These are phyloP conservation scores for Candida caryicola DNA, from an alignment of 805 yeast genomes.

Conservation along the genomic window DNA sequence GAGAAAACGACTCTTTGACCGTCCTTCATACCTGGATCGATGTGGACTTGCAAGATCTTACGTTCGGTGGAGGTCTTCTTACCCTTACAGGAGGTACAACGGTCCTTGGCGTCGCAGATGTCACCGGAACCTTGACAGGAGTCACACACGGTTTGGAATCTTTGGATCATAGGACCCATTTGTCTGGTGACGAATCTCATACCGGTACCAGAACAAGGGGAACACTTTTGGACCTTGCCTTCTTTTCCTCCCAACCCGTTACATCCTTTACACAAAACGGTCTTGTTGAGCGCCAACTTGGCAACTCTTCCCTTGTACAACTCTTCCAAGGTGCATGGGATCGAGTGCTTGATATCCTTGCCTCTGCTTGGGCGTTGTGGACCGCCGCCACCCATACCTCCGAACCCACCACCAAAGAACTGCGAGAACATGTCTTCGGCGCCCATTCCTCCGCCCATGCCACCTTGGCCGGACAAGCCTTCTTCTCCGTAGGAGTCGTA, in stretches of 20 bases:
- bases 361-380: constrained; percentile 81
- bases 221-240: constrained; percentile 84
- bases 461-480: constrained; percentile 76
- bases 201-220: constrained; percentile 89
- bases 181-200: constrained; percentile 88
- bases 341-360: constrained; percentile 85
- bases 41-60: constrained; percentile 89
- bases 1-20: constrained; percentile 87
- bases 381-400: constrained; percentile 57
- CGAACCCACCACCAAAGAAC: constrained; percentile 70
- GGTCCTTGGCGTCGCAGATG: constrained; percentile 78
- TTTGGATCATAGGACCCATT: constrained; percentile 99
- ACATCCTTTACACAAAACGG: constrained; percentile 83
- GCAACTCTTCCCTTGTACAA: constrained; percentile 91
- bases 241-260: constrained; percentile 96
- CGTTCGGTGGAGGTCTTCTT: constrained; percentile 83
- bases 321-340: constrained; percentile 86
- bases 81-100: constrained; percentile 86
- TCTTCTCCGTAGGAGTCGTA: constrained; percentile 93
- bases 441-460: constrained; percentile 63
- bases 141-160: constrained; percentile 94
- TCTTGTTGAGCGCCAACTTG: constrained; percentile 90
- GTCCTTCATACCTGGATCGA: constrained; percentile 95
- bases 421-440: constrained; percentile 76
- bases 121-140: constrained; percentile 91